Evolutionary conservation across 495 filamentous ascomycete species (phyloP).

Genomic region (Neohortaea acidophila): DNA sequence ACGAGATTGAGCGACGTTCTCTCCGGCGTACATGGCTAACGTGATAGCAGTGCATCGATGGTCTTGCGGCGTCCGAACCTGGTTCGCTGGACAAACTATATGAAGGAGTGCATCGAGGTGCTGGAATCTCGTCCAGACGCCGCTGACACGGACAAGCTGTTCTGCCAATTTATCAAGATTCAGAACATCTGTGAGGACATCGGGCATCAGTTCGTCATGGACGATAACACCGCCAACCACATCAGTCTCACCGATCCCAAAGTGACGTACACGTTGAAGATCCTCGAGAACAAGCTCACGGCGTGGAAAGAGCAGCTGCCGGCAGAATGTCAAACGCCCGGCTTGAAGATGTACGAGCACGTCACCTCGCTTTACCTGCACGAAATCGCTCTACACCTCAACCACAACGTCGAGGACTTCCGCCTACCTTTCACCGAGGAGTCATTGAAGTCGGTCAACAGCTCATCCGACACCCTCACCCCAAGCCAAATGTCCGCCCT

Average conservation of each 20-base stretch:
- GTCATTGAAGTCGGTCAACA: constrained; percentile 28
- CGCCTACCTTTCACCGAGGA: constrained; percentile 36
- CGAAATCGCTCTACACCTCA: constrained; percentile 66
- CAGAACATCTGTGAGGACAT: constrained; percentile 73
- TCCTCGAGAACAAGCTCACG: constrained; percentile 60
- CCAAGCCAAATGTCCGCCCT: constrained; percentile 46
- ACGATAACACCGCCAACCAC: constrained; percentile 44
- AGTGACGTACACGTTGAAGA: constrained; percentile 56
- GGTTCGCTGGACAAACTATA: constrained; percentile 66
- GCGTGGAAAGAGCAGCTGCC: constrained; percentile 46
- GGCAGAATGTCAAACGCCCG: constrained; percentile 31
- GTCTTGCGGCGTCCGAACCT: constrained; percentile 68
- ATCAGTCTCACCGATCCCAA: constrained; percentile 59
- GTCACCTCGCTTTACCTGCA: constrained; percentile 69
- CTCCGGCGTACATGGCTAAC: constrained; percentile 8
- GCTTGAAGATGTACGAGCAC: constrained; percentile 43
- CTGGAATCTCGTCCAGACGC: constrained; percentile 58
- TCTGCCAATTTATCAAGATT: constrained; percentile 63
- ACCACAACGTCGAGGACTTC: constrained; percentile 49
- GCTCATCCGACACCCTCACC: constrained; percentile 31
- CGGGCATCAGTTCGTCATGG: constrained; percentile 56
- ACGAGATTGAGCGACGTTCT: constrained; percentile 16
- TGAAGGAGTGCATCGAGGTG: constrained; percentile 67
- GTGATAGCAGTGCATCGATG: constrained; percentile 50
- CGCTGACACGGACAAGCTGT: constrained; percentile 50